Conservation (phyloP, 352 stramenopile species). For the Halophytophthora batemanensis region DNA sequence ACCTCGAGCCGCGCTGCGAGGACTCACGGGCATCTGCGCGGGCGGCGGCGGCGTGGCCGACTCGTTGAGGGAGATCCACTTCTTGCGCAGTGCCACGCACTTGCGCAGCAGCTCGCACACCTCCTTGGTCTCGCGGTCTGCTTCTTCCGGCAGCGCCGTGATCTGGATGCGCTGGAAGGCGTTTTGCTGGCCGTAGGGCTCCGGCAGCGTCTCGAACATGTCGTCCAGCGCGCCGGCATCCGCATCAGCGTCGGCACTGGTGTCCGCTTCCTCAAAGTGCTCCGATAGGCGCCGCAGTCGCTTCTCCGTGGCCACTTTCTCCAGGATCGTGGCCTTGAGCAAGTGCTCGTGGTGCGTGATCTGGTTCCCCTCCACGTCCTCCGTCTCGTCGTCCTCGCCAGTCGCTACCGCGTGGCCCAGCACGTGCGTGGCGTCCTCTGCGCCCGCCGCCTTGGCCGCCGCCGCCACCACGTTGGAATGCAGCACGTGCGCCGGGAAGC, state of each 20-base stretch:
- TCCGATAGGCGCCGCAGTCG: slow-evolving; percentile 56
- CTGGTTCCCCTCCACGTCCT: slow-evolving; percentile 9
- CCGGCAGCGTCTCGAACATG: slow-evolving; percentile 77
- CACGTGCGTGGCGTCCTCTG: slow-evolving; percentile 1
- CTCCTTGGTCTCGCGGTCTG: slow-evolving; percentile 73
- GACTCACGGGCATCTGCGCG: slow-evolving; percentile 28
- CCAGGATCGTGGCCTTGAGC: slow-evolving; percentile 73
- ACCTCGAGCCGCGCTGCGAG: slow-evolving; percentile 23
- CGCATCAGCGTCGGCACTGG: slow-evolving; percentile 22
- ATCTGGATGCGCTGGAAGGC: slow-evolving; percentile 82
- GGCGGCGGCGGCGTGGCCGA: slow-evolving; percentile 11
- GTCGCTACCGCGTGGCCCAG: slow-evolving; percentile 2
- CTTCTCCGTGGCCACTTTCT: slow-evolving; percentile 75
- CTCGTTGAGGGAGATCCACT: slow-evolving; percentile 68
- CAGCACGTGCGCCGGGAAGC: slow-evolving; percentile 20
- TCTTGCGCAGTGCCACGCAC: slow-evolving; percentile 60
- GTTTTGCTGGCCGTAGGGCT: slow-evolving; percentile 68
- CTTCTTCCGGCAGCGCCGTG: slow-evolving; percentile 54
- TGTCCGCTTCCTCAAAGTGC: slow-evolving; percentile 19
- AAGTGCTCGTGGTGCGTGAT: slow-evolving; percentile 54
- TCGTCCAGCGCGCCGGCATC: slow-evolving; percentile 27
- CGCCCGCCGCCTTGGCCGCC: slow-evolving; percentile 11
- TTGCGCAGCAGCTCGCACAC: slow-evolving; percentile 80
- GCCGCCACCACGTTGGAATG: slow-evolving; percentile 26
- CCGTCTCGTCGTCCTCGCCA: slow-evolving; percentile 30